phyloP scores from a whole-genome alignment of 345 rosid species.

The Citrus australasica region DNA sequence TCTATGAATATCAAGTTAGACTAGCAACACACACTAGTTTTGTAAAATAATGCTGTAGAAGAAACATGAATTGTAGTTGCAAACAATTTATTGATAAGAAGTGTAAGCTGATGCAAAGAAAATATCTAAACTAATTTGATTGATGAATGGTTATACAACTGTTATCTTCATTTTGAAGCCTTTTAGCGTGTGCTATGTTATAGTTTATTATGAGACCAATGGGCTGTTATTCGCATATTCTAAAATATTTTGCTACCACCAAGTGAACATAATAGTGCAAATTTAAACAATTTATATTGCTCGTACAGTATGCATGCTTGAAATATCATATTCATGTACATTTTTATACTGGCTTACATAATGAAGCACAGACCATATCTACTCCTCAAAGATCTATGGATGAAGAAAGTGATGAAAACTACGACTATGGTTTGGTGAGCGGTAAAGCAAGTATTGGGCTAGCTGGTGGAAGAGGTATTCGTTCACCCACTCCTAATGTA shows the following conservation, averaged over 20 bases:
- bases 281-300: background rate
- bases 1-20: background rate
- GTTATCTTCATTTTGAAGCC: too few relatives aligned
- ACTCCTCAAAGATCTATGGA: constrained; percentile 30
- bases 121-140: too few relatives aligned
- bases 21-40: background rate
- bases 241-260: background rate
- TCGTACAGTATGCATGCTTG: background rate
- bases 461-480: constrained; percentile 35
- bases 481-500: constrained; percentile 41
- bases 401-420: constrained; percentile 39
- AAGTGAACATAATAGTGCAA: background rate
- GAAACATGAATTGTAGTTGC: background rate
- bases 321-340: background rate
- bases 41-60: background rate
- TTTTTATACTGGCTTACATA: background rate
- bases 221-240: background rate
- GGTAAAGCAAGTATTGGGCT: constrained; percentile 41
- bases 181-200: background rate
- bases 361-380: constrained; percentile 26
- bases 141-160: too few relatives aligned
- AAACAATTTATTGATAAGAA: background rate
- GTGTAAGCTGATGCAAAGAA: too few relatives aligned
- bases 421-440: constrained; percentile 16
- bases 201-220: background rate